These are phyloP conservation scores for Rhizophagus sp. DNA, from an alignment of 192 early-diverging fungal species.

Conservation along the genomic window DNA sequence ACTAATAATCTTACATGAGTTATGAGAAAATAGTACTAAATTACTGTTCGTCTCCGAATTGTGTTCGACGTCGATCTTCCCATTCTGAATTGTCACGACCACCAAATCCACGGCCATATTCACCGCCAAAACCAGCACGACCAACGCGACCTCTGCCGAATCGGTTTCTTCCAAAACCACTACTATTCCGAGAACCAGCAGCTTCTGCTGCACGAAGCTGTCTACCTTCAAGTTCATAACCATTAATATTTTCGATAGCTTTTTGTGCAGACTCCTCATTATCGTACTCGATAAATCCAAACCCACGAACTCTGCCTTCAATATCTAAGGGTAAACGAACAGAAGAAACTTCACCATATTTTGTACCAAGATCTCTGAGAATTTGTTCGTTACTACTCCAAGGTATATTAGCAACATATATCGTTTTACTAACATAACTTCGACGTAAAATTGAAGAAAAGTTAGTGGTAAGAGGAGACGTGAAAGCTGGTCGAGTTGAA, in stretches of 20 bases:
- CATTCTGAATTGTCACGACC: background rate
- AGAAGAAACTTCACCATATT: conserved; percentile 7
- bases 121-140: conserved; percentile 4
- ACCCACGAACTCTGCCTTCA: conserved; percentile 11
- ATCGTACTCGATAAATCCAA: conserved; percentile 22
- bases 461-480: background rate
- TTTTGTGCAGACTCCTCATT: conserved; percentile 26
- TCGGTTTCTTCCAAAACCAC: background rate
- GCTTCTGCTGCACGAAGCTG: conserved; percentile 11
- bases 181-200: background rate
- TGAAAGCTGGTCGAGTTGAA: background rate
- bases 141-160: background rate
- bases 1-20: background rate
- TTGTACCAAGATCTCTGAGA: conserved; percentile 1
- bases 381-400: conserved; percentile 34
- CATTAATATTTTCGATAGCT: conserved; percentile 6
- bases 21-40: background rate
- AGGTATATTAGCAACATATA: conserved; percentile 6
- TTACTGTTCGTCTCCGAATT: background rate
- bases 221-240: background rate
- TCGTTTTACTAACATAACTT: conserved; percentile 1
- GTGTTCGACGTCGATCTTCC: background rate
- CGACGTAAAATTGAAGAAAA: background rate
- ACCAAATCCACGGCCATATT: conserved; percentile 10
- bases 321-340: conserved; percentile 3